A percentile compares a stretch with the other conserved stretches of the same genome.
These are phyloP conservation scores for Geotrichum siamense DNA, from an alignment of 1,139 yeast genomes.

Conservation along the genomic window DNA sequence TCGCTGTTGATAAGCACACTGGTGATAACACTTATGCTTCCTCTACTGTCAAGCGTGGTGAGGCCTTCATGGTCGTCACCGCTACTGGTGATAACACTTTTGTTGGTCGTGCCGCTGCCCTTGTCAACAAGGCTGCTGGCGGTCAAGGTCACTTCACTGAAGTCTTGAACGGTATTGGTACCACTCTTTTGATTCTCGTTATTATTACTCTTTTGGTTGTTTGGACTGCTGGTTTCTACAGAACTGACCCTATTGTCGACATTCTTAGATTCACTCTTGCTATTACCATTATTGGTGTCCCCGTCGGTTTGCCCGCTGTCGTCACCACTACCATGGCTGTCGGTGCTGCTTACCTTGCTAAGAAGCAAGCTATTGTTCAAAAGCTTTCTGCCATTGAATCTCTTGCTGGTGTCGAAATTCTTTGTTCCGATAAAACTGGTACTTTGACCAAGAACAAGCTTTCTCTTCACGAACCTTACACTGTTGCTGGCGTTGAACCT, in stretches of 20 bases:
- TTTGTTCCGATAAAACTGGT: constrained; percentile 99
- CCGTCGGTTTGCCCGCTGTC: constrained; percentile 99
- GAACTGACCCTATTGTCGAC: constrained; percentile 80
- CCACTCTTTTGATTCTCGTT: constrained; percentile 81
- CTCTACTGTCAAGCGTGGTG: constrained; percentile 95
- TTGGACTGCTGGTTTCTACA: constrained; percentile 94
- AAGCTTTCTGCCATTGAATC: constrained; percentile 97
- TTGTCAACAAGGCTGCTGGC: constrained; percentile 90
- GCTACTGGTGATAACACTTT: constrained; percentile 92
- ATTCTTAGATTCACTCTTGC: constrained; percentile 90
- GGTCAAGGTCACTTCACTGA: constrained; percentile 97
- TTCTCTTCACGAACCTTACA: constrained; percentile 96
- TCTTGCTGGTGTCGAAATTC: constrained; percentile 97
- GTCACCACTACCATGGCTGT: constrained; percentile 99
- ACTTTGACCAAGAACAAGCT: constrained; percentile 96
- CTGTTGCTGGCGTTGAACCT: constrained; percentile 97
- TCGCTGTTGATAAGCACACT: constrained; percentile 87
- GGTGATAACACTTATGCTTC: constrained; percentile 91
- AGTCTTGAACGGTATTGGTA: constrained; percentile 96
- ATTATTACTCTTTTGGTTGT: constrained; percentile 81
- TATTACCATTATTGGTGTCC: constrained; percentile 98
- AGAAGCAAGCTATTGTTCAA: constrained; percentile 97
- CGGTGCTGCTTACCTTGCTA: constrained; percentile 99
- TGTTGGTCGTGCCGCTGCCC: constrained; percentile 95
- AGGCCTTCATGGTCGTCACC: constrained; percentile 89